phyloP scores from a whole-genome alignment of 306 rosid genomes.

The Acacia confusa region DNA sequence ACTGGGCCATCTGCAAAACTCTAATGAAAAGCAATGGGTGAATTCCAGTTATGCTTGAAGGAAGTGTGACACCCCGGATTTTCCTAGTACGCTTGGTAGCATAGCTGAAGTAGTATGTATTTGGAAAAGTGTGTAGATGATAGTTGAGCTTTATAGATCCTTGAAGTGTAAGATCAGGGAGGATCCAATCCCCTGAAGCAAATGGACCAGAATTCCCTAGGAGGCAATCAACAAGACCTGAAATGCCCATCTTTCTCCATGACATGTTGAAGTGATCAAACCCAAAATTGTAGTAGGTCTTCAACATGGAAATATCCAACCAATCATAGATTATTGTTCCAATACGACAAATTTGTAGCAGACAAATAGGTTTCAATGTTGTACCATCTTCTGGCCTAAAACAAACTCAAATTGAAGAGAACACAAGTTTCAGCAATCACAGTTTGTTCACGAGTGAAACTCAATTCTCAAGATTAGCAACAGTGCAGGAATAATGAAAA shows the following conservation, averaged over 20 bases:
- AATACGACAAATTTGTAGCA: conserved; percentile 81
- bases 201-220: conserved; percentile 88
- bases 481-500: conserved; percentile 5
- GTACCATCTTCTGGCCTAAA: conserved; percentile 87
- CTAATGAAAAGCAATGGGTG: conserved; percentile 89
- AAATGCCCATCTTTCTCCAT: conserved; percentile 76
- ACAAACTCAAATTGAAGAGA: conserved; percentile 27
- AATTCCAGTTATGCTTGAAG: conserved; percentile 77
- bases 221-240: conserved; percentile 81
- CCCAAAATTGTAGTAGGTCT: conserved; percentile 88
- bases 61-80: conserved; percentile 70
- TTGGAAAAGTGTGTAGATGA: conserved; percentile 64
- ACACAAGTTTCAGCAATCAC: conserved; percentile 31
- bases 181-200: conserved; percentile 96
- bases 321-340: conserved; percentile 90
- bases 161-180: conserved; percentile 95
- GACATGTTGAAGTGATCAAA: conserved; percentile 89
- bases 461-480: conserved; percentile 4
- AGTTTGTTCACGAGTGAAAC: conserved; percentile 4
- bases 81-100: conserved; percentile 88
- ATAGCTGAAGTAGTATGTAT: conserved; percentile 93
- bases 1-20: conserved; percentile 93
- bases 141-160: conserved; percentile 70
- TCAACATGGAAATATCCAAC: conserved; percentile 86
- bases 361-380: conserved; percentile 71